Evolutionary conservation across 176 grass and related monocot genomes (phyloP), one percentile per base, ranked within the genome.

Genomic region (Rhipidocladum racemiflorum): DNA sequence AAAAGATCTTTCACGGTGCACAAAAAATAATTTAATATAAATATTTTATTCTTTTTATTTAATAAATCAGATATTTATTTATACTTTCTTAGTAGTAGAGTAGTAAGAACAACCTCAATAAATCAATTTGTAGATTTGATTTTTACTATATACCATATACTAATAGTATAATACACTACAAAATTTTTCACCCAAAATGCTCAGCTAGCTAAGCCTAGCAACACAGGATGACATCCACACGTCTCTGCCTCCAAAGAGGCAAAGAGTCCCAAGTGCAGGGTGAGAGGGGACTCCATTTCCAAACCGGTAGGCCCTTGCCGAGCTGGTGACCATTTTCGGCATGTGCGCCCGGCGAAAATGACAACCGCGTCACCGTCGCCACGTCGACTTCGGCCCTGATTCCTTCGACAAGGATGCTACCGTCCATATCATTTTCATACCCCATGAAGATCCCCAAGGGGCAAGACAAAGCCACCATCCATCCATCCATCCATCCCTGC

Each of bases 261-360:
- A n/a, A n/a, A n/a, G n/a, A n/a, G n/a, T n/a, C 2, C 30, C 30
- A 30, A 1, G 72, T 65, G 65, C 74, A 65, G 49, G 16, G 21
- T 81, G 49, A 35, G 49, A 35, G 38, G 61, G 59, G 59, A 45
- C 79, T 64, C 73, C 79, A 34, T 61, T 53, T 77, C 56, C 21
- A 40, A 28, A 14, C 25, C 27, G 23, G 68, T 72, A 73, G 80
- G 66, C 7, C 65, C 78, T 32, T 50, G 78, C 72, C 68, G 74
- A 86, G 84, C 84, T 90, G 88, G 88, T 46, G 20, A 1, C 84
- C 84, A 90, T 83, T 86, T 89, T 82, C 63, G 3, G 39, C 79
- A 83, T 72, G 46, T 83, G 86, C 80, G 66, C 59, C 59, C 28
- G 28, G 6, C 48, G 20, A 43, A 84, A 79, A 76, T 76, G 89